Evolutionary conservation across 2,329 filamentous ascomycete genomes (phyloP), one percentile per base, ranked within the genome.

Genomic region (Aphanocladium album): DNA sequence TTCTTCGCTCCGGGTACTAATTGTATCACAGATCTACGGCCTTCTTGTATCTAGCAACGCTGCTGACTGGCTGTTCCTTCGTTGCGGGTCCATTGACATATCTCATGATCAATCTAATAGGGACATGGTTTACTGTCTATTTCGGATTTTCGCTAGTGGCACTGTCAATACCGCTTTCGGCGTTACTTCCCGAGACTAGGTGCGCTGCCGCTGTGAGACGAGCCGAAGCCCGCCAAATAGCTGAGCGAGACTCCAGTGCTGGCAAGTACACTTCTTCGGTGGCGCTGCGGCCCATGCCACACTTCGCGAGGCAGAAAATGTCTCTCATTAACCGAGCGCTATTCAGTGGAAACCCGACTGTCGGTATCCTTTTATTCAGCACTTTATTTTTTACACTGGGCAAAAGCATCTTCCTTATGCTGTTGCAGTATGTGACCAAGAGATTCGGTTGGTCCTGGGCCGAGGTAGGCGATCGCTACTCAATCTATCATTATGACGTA

Each of bases 81-180:
- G 54, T 66, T 37, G 62, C 65, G 17, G 63, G 65, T 46, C 64
- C 60, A 19, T 56, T 66, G 27, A 63, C 61, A 6, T 65, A 64
- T 27, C 52, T 63, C 8, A 41, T 63, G 46, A 65, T 67, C 39
- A 60, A 61, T 23, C 16, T 16, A 30, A 9, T 27, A 3, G 62
- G 61, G 25, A 54, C 59, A 16, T 64, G 62, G 64, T 60, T 64
- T 37, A 45, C 46, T n/a, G 9, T 51, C 14, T 56, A 58, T 27
- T 25, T 60, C 17, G 64, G 63, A 5, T 53, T 63, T 21, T 23
- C 12, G 19, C 45, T 60, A 43, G 51, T 64, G 45, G 30, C 50
- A 30, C 41, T 63, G 17, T 39, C 61, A 3, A 57, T 55, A n/a
- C 43, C 62, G 1, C 45, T 61, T 23, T 55, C 61, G 16, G 61